Evolutionary conservation across 805 yeast species (phyloP), one percentile per base, ranked within the genome.

Genomic region (Lipomyces mesembrius): DNA sequence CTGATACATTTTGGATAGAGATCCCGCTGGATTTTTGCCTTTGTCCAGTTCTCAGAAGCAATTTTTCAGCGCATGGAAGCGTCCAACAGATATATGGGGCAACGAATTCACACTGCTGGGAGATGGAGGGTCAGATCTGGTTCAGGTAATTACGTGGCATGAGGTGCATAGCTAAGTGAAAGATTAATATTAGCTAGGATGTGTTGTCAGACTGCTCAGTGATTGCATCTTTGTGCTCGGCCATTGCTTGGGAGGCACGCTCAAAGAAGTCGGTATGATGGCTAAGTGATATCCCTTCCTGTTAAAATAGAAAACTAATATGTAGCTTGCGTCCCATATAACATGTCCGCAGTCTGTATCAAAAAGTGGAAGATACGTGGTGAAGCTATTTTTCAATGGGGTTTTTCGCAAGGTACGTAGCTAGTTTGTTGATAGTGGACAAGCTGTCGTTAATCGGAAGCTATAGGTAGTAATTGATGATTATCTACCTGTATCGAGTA

Each of bases 151-250:
- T 25, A 27, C 22, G 7, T 25, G 35, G n/a, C 62, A 7, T 53
- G 63, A 59, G 5, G 3, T 3, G 49, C 2, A 43, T 43, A 17
- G 9, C 37, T 4, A 11, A 52, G 29, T 52, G 29, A 27, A 8
- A 29, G 8, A 27, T 6, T 25, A 20, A 35, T 9, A 51, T 29
- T 29, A 52, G 53, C 17, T 76, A 77, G 64, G 76, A 73, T 43
- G 62, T 74, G 2, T 61, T 76, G n/a, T 79, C 86, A 8, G 88
- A 91, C 75, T 91, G 96, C 76, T 90, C 96, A 0, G 85, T 91
- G 74, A 90, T 91, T 2, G 86, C 92, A 1, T 81, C 93, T 0
- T 73, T 90, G 17, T 78, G 89, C 17, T 84, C 91, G 0, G 77
- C 87, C 0, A 74, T 80, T 0, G 75, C 77, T 22, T 73, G 74